These are phyloP conservation scores for Candida taoyuanica DNA, from an alignment of 805 yeast species.

Conservation along the genomic window DNA sequence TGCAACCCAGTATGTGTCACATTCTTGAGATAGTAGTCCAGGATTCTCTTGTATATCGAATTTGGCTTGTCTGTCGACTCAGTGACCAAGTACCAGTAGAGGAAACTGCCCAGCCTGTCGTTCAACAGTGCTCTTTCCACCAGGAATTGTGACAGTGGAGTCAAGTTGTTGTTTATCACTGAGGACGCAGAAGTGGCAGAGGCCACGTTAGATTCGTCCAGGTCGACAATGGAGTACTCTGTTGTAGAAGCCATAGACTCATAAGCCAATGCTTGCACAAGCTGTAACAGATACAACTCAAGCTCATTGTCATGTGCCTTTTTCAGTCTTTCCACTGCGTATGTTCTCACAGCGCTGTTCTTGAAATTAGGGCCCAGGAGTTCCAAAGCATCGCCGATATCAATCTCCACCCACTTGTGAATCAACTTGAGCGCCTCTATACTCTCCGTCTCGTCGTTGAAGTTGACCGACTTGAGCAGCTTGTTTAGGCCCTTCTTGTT, in stretches of 20 bases:
- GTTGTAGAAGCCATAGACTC: slow-evolving; percentile 39
- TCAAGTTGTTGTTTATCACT: slow-evolving; percentile 26
- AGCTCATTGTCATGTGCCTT: slow-evolving; percentile 78
- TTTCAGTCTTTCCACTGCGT: slow-evolving; percentile 81
- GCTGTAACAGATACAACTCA: slow-evolving; percentile 75
- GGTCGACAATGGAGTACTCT: slow-evolving; percentile 36
- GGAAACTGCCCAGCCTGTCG: slow-evolving; percentile 67
- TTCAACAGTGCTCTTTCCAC: slow-evolving; percentile 66
- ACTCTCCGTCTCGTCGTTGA: slow-evolving; percentile 81
- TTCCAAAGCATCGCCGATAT: slow-evolving; percentile 82
- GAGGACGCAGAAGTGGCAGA: slow-evolving; percentile 23
- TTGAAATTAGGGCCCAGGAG: slow-evolving; percentile 73
- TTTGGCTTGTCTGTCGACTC: slow-evolving; percentile 69
- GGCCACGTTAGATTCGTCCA: slow-evolving; percentile 21
- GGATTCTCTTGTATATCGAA: slow-evolving; percentile 40
- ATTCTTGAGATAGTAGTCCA: slow-evolving; percentile 41
- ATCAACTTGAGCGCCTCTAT: slow-evolving; percentile 72
- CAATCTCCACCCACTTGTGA: slow-evolving; percentile 69
- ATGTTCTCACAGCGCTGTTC: slow-evolving; percentile 68
- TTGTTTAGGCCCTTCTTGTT: slow-evolving; percentile 70
- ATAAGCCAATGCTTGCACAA: slow-evolving; percentile 87
- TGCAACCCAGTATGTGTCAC: slow-evolving; percentile 31
- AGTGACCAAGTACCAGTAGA: slow-evolving; percentile 90
- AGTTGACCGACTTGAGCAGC: slow-evolving; percentile 79
- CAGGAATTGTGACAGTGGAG: slow-evolving; percentile 72